These are phyloP conservation scores for Phycomyces blakesleeanus DNA, from an alignment of 192 early-diverging fungal species.

Conservation along the genomic window DNA sequence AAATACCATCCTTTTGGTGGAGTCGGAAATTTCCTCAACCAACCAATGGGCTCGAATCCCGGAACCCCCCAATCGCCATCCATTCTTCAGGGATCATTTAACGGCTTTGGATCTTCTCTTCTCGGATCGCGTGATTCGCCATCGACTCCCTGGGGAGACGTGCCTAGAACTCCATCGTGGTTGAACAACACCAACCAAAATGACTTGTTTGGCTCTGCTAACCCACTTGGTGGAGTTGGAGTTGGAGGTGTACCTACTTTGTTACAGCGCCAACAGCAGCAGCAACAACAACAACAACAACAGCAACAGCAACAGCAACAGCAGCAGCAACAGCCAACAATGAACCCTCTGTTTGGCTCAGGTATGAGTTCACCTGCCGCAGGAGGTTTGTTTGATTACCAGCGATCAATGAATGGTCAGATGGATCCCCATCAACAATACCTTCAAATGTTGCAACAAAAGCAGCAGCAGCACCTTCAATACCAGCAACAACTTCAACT, in stretches of 20 bases:
- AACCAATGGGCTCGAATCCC: background rate
- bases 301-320: background rate
- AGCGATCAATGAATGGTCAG: slow-evolving; percentile 13
- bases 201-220: background rate
- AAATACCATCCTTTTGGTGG: slow-evolving; percentile 10
- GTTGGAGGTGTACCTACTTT: slow-evolving; percentile 1
- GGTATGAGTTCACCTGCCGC: background rate
- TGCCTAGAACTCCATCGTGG: slow-evolving; percentile 3
- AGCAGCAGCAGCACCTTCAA: slow-evolving; percentile 33
- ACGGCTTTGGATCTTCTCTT: slow-evolving; percentile 5
- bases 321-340: background rate
- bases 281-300: too few species aligned
- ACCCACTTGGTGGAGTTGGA: background rate
- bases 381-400: slow-evolving; percentile 13
- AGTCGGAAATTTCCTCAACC: background rate
- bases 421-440: slow-evolving; percentile 38
- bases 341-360: background rate
- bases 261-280: slow-evolving; percentile 1
- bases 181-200: background rate
- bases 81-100: background rate
- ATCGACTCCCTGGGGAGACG: background rate
- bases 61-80: background rate
- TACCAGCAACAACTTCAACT: slow-evolving; percentile 24
- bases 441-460: slow-evolving; percentile 34
- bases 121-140: background rate